These are phyloP conservation scores for Pistacia vera DNA, from an alignment of 345 rosid species.

Conservation along the genomic window DNA sequence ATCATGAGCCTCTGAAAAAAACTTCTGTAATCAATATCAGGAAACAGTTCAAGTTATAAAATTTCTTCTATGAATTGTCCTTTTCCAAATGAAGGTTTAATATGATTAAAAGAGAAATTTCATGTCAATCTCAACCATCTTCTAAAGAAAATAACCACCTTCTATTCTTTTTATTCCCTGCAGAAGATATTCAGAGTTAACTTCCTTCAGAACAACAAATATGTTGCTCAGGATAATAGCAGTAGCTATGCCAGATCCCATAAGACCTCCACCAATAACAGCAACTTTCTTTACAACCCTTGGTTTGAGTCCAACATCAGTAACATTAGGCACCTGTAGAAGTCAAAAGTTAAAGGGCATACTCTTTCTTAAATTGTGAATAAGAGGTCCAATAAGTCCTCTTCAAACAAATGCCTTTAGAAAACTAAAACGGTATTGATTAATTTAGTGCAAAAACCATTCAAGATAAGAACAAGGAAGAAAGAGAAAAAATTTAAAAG, in stretches of 20 bases:
- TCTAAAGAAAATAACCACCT: conserved; percentile 44
- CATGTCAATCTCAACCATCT: background rate
- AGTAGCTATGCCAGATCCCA: conserved; percentile 98
- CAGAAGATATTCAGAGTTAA: conserved; percentile 77
- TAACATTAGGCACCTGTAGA: conserved; percentile 83
- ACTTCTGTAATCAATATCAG: background rate
- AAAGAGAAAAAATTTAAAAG: background rate
- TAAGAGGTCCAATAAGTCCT: background rate
- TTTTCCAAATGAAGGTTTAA: background rate
- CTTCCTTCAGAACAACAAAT: conserved; percentile 83
- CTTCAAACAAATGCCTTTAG: background rate
- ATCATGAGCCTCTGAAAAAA: no score
- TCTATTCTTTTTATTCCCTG: conserved; percentile 77
- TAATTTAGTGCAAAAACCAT: background rate
- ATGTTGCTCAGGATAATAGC: conserved; percentile 69
- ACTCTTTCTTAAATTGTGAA: background rate
- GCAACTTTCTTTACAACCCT: conserved; percentile 80
- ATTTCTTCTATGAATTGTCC: background rate
- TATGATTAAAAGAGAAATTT: background rate
- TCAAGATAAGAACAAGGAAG: background rate
- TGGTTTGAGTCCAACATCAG: conserved; percentile 88
- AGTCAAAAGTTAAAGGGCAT: conserved; percentile 19
- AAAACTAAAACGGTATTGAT: background rate
- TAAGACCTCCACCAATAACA: conserved; percentile 95
- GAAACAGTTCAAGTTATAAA: background rate